Conservation (phyloP, 228 moss, liverwort and hornwort species). For the Sphagnum fallax region DNA sequence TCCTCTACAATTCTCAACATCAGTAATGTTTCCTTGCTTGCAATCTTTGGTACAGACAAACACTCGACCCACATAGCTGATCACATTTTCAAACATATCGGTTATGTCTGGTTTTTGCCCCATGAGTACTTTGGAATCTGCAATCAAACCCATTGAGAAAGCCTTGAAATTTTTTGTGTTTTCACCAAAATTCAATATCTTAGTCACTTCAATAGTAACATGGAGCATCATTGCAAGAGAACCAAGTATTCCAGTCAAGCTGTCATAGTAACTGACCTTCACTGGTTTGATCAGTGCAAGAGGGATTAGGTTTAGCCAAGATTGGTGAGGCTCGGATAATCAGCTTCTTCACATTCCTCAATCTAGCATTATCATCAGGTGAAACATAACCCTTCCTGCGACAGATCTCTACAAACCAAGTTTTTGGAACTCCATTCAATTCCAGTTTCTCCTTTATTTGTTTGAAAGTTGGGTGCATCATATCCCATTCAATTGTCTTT, state of each 20-base stretch:
- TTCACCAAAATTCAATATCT: no score
- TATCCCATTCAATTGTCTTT: conserved; percentile 17
- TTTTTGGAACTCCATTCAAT: conserved; percentile 9
- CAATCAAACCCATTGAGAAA: no score
- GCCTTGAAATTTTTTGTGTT: no score
- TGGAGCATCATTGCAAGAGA: no score
- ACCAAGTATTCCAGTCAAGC: no score
- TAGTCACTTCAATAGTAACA: no score
- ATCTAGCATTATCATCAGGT: conserved; percentile 3
- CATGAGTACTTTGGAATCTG: neutral
- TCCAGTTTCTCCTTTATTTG: conserved; percentile 14
- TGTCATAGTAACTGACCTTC: no score
- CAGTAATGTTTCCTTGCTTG: conserved; percentile 3
- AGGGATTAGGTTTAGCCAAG: neutral
- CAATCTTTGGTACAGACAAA: conserved; percentile 13
- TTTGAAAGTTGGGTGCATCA: conserved; percentile 8
- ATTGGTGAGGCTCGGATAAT: conserved; percentile 9
- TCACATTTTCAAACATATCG: conserved; percentile 17
- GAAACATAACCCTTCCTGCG: conserved; percentile 12
- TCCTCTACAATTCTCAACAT: conserved; percentile 14
- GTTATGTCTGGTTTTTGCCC: conserved; percentile 2
- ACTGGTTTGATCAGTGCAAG: no score
- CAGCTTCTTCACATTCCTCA: conserved; percentile 1
- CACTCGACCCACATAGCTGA: conserved; percentile 14
- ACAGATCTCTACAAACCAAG: conserved; percentile 14